Base-by-base conservation (phyloP, 192 early-diverging fungal species). In the Pilaira anomala region DNA sequence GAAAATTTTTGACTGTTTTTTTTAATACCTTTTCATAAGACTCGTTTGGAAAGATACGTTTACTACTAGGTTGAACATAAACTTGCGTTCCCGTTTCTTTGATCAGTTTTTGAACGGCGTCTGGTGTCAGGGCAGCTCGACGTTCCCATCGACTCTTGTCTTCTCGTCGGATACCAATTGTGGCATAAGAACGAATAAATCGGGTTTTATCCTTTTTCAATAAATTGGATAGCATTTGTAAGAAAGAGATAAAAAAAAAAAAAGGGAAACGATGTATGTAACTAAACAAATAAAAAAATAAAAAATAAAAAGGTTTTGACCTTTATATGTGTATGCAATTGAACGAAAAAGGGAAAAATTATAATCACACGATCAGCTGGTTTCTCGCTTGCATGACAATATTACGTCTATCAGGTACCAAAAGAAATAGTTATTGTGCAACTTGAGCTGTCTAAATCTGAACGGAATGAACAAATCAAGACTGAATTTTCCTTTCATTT, bases 121-220 rank as follows among this genome's bases (percentile, higher is more conserved):
- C 84, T 12, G 97, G 97, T 7, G 91, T 89, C 28, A 98, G 76
- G 18, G 97, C 87, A 14, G 92, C 92, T 2, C 97, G 87, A 1
- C 97, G 83, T 69, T 98, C 97, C 97, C 97, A 98, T 28, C 89
- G 80, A 79, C 95, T 96, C 78, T 98, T 98, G 82, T 89, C 90
- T 76, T 98, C 97, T 48, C 94, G 79, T 3, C 97, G 89, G 66
- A 98, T 87, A 8, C 88, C 96, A 24, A 98, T 75, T 4, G 75
- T 46, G 13, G 44, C 44, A 16, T 46, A 46, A 6, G 7, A 14
- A 14, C 44, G 44, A 46, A 7, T 46, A 13, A 19, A n/a, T 1
- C 44, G 44, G 16, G 44, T 19, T 16, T 14, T 19, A 13, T 36
- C 11, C 33, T 4, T 36, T 36, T 36, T 36, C 33, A 36, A 36